These are phyloP conservation scores for Pichia sp. DNA, from an alignment of 1,139 yeast species.

Conservation along the genomic window DNA sequence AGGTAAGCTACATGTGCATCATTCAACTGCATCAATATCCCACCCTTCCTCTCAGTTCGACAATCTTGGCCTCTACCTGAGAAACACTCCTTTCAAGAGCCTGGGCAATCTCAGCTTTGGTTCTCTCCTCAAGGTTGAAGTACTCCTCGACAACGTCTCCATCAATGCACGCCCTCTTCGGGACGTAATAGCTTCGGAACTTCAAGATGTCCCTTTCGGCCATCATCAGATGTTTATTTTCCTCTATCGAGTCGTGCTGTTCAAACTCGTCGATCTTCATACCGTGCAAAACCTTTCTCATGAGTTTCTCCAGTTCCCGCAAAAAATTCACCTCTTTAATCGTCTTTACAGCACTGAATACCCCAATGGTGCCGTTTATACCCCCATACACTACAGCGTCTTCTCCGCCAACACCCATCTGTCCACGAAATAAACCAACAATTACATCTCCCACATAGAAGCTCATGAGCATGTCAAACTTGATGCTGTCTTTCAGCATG, in stretches of 20 bases:
- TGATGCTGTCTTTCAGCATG: constrained; percentile 48
- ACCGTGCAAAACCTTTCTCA: constrained; percentile 37
- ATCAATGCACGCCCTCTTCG: constrained; percentile 72
- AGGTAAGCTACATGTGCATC: background rate
- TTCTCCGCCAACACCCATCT: constrained; percentile 57
- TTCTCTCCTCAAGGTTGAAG: constrained; percentile 36
- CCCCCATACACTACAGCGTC: constrained; percentile 72
- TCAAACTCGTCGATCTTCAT: constrained; percentile 5
- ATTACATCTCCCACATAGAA: constrained; percentile 69
- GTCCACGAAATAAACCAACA: constrained; percentile 53
- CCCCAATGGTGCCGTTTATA: constrained; percentile 76
- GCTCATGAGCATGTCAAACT: constrained; percentile 55
- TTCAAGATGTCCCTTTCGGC: constrained; percentile 66
- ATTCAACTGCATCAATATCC: constrained; percentile 16
- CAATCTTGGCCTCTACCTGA: constrained; percentile 59
- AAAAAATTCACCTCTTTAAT: constrained; percentile 62
- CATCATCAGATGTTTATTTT: constrained; percentile 28
- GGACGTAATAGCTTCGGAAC: constrained; percentile 75
- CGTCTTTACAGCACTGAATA: constrained; percentile 62
- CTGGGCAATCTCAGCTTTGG: constrained; percentile 47
- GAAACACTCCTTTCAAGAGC: constrained; percentile 52
- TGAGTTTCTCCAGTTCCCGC: constrained; percentile 46
- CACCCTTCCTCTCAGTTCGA: constrained; percentile 51
- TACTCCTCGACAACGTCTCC: constrained; percentile 79
- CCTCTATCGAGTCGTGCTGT: constrained; percentile 11